Percentiles rank a stretch among this genome's conserved stretches.
Conservation (phyloP, 2,329 filamentous ascomycete species). For the Pseudogymnoascus sp. region DNA sequence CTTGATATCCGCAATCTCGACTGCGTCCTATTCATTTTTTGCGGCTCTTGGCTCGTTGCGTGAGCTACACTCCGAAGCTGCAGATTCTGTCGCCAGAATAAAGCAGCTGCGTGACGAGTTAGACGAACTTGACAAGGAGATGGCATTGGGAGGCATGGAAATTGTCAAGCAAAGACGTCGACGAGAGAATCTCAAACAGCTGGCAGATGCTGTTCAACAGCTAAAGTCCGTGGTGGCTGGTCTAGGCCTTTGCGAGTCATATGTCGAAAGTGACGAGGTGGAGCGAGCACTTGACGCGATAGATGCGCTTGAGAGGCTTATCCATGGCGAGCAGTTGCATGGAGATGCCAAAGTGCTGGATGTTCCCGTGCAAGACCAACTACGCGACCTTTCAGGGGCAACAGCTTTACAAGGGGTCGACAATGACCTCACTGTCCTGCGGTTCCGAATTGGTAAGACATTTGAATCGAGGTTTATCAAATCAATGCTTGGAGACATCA, state of each 20-base stretch:
- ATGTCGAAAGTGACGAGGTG: conserved; percentile 77
- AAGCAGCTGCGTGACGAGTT: conserved; percentile 73
- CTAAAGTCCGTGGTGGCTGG: conserved; percentile 70
- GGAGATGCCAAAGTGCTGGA: conserved; percentile 21
- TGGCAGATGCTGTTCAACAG: conserved; percentile 77
- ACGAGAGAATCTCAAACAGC: conserved; percentile 73
- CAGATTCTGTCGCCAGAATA: conserved; percentile 83
- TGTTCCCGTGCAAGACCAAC: conserved; percentile 27
- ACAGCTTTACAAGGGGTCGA: conserved; percentile 74
- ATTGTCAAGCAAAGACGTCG: conserved; percentile 76
- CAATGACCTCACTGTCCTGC: conserved; percentile 66
- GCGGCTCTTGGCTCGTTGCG: conserved; percentile 84
- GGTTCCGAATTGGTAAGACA: conserved; percentile 74
- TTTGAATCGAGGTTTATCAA: conserved; percentile 77
- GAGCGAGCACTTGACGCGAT: conserved; percentile 73
- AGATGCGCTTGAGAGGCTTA: conserved; percentile 68
- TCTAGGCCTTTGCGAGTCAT: conserved; percentile 65
- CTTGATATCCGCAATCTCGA: conserved; percentile 90
- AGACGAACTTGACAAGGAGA: conserved; percentile 72
- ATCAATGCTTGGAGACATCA: conserved; percentile 69
- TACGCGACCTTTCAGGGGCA: conserved; percentile 66
- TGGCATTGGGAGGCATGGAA: conserved; percentile 76
- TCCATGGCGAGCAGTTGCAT: conserved; percentile 56
- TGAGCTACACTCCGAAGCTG: conserved; percentile 84
- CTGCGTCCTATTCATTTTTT: conserved; percentile 93